Evolutionary conservation across 108 stramenopile genomes (phyloP).

Genomic region (Tribonema minus): DNA sequence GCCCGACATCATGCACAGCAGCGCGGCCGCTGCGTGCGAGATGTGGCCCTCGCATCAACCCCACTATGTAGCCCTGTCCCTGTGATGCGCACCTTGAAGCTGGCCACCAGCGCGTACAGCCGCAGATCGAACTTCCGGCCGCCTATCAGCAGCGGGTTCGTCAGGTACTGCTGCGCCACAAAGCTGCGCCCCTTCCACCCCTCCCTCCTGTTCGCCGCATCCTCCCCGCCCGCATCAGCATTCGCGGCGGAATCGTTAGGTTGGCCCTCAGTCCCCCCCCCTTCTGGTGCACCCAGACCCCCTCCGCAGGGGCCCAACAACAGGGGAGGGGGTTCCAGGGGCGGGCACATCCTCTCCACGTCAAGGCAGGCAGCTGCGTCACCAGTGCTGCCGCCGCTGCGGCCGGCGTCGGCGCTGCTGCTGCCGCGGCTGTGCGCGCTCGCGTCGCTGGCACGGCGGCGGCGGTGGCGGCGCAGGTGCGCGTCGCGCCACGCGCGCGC

Average conservation of each 20-base stretch:
- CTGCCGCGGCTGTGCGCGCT: not conserved
- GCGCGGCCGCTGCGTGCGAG: too few species aligned
- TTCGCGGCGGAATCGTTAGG: too few species aligned
- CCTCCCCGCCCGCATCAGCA: too few species aligned
- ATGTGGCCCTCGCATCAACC: too few species aligned
- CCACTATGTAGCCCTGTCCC: too few species aligned
- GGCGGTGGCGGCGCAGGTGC: not conserved
- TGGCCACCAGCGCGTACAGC: conserved; percentile 64
- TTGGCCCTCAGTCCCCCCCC: too few species aligned
- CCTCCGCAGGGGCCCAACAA: too few species aligned
- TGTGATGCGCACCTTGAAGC: conserved; percentile 28
- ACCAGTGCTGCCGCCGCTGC: not conserved
- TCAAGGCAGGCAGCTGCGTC: not conserved
- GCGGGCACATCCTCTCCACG: too few species aligned
- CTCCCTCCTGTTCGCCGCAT: too few species aligned
- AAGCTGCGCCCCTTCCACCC: conserved; percentile 47
- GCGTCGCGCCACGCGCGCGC: conserved; percentile 52
- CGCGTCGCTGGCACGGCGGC: not conserved
- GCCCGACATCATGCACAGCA: too few species aligned
- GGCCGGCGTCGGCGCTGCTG: not conserved
- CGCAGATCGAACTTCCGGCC: conserved; percentile 67
- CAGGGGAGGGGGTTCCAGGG: too few species aligned
- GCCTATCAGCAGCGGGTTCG: conserved; percentile 60
- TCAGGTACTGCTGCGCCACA: conserved; percentile 61
- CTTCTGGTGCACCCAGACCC: too few species aligned